Evolutionary conservation across 2,329 filamentous ascomycete genomes (phyloP).

Genomic region (Pseudohalonectria lignicola): DNA sequence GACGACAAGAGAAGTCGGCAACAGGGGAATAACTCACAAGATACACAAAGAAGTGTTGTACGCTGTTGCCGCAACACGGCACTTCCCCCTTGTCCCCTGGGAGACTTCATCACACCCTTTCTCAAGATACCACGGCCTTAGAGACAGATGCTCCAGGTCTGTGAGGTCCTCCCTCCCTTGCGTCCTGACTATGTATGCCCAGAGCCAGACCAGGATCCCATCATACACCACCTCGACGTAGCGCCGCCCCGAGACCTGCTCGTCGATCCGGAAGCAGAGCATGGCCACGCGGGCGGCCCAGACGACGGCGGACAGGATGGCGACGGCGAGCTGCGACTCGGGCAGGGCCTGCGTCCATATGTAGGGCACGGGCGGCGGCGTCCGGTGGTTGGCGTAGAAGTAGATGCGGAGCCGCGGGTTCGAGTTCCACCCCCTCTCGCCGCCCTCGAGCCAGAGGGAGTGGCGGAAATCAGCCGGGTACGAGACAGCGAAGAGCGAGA

Average conservation of each 20-base stretch:
- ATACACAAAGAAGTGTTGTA: no score
- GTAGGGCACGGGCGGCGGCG: constrained; percentile 11
- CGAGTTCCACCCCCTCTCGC: constrained; percentile 12
- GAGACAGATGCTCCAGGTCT: not conserved
- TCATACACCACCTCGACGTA: not conserved
- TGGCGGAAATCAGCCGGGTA: constrained; percentile 5
- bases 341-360: not conserved
- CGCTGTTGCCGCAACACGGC: no score
- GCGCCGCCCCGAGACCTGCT: no score
- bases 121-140: not conserved
- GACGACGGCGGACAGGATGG: not conserved
- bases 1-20: no score
- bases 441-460: constrained; percentile 8
- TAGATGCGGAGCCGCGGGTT: constrained; percentile 11
- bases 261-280: not conserved
- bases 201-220: not conserved
- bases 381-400: constrained; percentile 11
- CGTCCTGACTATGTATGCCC: not conserved
- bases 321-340: not conserved
- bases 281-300: not conserved
- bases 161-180: not conserved
- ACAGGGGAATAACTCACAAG: no score
- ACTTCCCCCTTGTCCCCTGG: no score
- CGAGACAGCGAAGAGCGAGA: no score
- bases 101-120: not conserved